Percentiles rank a stretch among this genome's conserved stretches.
These are phyloP conservation scores for Didymella glomerata DNA, from an alignment of 2,329 filamentous ascomycete genomes.

Conservation along the genomic window DNA sequence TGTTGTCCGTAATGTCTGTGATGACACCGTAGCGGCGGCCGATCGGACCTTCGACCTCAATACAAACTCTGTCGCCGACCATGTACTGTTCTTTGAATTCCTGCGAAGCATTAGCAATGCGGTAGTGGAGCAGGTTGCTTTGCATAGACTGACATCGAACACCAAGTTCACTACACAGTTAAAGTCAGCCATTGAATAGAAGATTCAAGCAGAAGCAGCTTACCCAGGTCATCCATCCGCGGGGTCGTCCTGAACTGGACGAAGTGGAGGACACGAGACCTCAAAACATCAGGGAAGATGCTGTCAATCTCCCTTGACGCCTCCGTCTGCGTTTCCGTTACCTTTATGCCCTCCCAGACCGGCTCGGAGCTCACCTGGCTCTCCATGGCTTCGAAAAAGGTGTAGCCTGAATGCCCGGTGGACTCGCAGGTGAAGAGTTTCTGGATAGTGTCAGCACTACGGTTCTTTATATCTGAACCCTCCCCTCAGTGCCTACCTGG, in stretches of 20 bases:
- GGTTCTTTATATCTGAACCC: not conserved
- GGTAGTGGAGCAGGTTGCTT: not conserved
- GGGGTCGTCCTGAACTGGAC: slow-evolving; percentile 88
- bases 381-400: slow-evolving; percentile 89
- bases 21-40: slow-evolving; percentile 42
- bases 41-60: slow-evolving; percentile 40
- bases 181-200: slow-evolving; percentile 42
- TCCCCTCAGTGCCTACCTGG: slow-evolving; percentile 67
- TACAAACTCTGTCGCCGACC: slow-evolving; percentile 43
- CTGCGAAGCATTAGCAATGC: slow-evolving; percentile 27
- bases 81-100: slow-evolving; percentile 49
- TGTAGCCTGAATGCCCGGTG: slow-evolving; percentile 88
- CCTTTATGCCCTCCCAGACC: slow-evolving; percentile 36
- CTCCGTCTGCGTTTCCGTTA: slow-evolving; percentile 54
- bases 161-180: slow-evolving; percentile 40
- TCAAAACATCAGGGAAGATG: slow-evolving; percentile 88
- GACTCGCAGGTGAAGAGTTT: slow-evolving; percentile 95
- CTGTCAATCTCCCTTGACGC: slow-evolving; percentile 90
- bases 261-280: slow-evolving; percentile 86
- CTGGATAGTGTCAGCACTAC: slow-evolving; percentile 55
- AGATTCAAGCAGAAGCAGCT: slow-evolving; percentile 29
- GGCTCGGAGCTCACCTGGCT: slow-evolving; percentile 75
- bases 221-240: slow-evolving; percentile 82
- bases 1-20: slow-evolving; percentile 43
- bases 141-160: slow-evolving; percentile 37